Base-by-base conservation (phyloP, 306 rosid species). In the Mimosa bimucronata region DNA sequence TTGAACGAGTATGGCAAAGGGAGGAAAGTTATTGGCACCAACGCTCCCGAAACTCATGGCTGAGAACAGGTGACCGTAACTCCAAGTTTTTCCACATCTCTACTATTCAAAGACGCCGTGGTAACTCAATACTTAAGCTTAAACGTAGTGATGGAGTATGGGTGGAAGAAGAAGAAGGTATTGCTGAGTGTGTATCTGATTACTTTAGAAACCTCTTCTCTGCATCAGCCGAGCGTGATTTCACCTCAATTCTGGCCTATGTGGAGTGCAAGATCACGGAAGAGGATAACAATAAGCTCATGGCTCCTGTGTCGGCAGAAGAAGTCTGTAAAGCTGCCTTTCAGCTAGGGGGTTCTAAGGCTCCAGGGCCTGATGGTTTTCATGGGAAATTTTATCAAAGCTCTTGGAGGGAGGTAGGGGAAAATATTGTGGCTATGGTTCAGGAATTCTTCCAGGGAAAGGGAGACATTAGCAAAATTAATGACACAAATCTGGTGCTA, bases 171-270 rank as follows among this genome's bases (percentile, higher is more conserved):
- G 55, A 48, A 1, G 1, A 1, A 3, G 21, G 4, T 0, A 48
- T 48, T 0, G 55, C 21, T 0, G n/a, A 5, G 0, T 13, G 21
- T 16, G 3, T 48, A 0, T 16, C 7, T 0, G 2, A 16, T 0
- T 48, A 3, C 1, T 45, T 45, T 3, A 0, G 0, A 1, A 12
- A 2, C 4, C 5, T 45, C 0, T 45, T 45, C 1, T 12, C 52
- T 2, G 6, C 52, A 2, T 45, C 52, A 2, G 4, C 12, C 1
- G 18, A 4, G 3, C 6, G 6, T 2, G 5, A 45, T 14, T 45
- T 45, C 3, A 0, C 16, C 0, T 4, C 12, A 3, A 0, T 45
- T 0, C 16, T 45, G 2, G 1, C 0, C 5, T 45, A 45, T 45
- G 18, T 45, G 0, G 18, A 45, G 0, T 1, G 19, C 19, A 14